Evolutionary conservation across 1,284 basidiomycete species (phyloP).

Genomic region (Nidula niveotomentosa): DNA sequence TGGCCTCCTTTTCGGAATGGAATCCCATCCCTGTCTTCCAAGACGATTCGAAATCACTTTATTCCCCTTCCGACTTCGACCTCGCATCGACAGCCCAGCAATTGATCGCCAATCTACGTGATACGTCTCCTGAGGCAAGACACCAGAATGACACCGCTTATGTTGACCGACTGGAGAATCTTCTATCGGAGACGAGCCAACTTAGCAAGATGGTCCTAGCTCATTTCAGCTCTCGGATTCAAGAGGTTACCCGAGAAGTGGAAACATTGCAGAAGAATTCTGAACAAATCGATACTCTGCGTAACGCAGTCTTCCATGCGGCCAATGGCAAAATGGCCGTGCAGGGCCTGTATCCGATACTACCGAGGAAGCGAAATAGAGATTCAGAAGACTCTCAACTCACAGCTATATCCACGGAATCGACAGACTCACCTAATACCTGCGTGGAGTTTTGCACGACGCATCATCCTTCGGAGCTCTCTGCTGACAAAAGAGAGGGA

Average conservation of each 20-base stretch:
- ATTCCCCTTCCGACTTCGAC: conserved; percentile 37
- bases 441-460: too few species aligned
- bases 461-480: not conserved
- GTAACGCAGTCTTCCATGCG: conserved; percentile 40
- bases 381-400: conserved; percentile 58
- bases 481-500: not conserved
- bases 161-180: conserved; percentile 39
- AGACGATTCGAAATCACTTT: conserved; percentile 25
- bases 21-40: conserved; percentile 13
- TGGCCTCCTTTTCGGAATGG: conserved; percentile 36
- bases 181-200: conserved; percentile 45
- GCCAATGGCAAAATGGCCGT: conserved; percentile 37
- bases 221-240: conserved; percentile 48
- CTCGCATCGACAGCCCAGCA: conserved; percentile 41
- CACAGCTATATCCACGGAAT: conserved; percentile 36
- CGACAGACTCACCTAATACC: not conserved
- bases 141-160: conserved; percentile 34
- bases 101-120: conserved; percentile 52
- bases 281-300: conserved; percentile 32
- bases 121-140: conserved; percentile 38
- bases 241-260: conserved; percentile 50
- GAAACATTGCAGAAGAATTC: conserved; percentile 42
- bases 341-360: conserved; percentile 30
- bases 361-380: conserved; percentile 32
- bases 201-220: conserved; percentile 43